Evolutionary conservation across 2,329 filamentous ascomycete genomes (phyloP).

Genomic region (Fusarium sp.): DNA sequence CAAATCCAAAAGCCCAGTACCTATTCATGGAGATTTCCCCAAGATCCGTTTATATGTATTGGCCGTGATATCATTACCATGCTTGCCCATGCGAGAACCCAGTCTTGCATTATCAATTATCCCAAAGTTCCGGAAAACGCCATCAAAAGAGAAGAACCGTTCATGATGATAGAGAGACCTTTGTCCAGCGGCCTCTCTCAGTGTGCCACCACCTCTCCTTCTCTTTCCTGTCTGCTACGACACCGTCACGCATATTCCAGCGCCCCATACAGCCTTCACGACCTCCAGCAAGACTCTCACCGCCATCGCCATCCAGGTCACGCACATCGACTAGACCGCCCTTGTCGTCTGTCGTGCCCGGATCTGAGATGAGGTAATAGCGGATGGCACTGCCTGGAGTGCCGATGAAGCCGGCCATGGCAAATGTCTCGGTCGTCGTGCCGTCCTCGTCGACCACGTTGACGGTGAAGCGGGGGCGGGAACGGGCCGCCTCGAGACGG

Average conservation of each 20-base stretch:
- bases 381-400: slow-evolving; percentile 66
- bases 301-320: slow-evolving; percentile 61
- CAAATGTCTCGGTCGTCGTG: slow-evolving; percentile 62
- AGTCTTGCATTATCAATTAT: not conserved
- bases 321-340: slow-evolving; percentile 66
- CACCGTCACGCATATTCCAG: slow-evolving; percentile 57
- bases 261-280: slow-evolving; percentile 59
- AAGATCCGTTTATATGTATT: slow-evolving; percentile 11
- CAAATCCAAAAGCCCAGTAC: not conserved
- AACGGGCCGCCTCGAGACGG: slow-evolving; percentile 69
- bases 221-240: slow-evolving; percentile 58
- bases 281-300: slow-evolving; percentile 55
- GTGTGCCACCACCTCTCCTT: slow-evolving; percentile 64
- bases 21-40: not conserved
- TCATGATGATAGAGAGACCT: slow-evolving; percentile 37
- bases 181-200: slow-evolving; percentile 59
- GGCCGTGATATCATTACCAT: slow-evolving; percentile 33
- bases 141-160: not conserved
- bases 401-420: slow-evolving; percentile 72
- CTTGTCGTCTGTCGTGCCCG: slow-evolving; percentile 65
- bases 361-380: slow-evolving; percentile 71
- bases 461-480: slow-evolving; percentile 66
- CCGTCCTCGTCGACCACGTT: slow-evolving; percentile 68
- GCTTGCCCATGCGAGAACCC: not conserved
- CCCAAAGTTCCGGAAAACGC: not conserved